Percentiles rank a stretch among this genome's conserved stretches.
These are phyloP conservation scores for Ceratobasidium sp. DNA, from an alignment of 1,284 basidiomycete genomes.

Conservation along the genomic window DNA sequence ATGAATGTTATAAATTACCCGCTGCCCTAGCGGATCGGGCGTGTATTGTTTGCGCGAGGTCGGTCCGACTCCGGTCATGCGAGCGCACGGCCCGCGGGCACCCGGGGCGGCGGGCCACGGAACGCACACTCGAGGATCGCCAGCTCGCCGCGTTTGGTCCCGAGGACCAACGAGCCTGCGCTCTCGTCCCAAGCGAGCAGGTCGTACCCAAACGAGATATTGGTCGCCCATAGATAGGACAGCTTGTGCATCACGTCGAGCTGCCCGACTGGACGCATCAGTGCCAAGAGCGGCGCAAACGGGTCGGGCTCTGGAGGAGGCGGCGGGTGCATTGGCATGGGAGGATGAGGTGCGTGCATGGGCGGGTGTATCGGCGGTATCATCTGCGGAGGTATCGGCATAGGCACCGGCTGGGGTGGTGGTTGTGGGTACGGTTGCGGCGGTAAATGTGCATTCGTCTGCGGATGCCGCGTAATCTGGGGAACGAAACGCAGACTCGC, in stretches of 20 bases:
- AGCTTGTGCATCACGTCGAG: slow-evolving; percentile 18
- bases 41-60: slow-evolving; percentile 6
- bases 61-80: slow-evolving; percentile 15
- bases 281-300: background rate
- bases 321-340: background rate
- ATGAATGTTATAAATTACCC: slow-evolving; percentile 9
- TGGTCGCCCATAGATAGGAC: slow-evolving; percentile 5
- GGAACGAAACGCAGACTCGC: background rate
- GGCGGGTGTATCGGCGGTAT: slow-evolving; percentile 4
- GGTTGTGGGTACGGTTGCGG: background rate
- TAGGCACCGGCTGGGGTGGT: background rate
- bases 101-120: background rate
- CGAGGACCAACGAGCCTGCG: slow-evolving; percentile 1
- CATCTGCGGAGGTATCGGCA: slow-evolving; percentile 4
- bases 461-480: background rate
- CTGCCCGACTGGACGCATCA: background rate
- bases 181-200: slow-evolving; percentile 40
- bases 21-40: slow-evolving; percentile 18
- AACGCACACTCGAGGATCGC: slow-evolving; percentile 33
- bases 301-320: slow-evolving; percentile 1
- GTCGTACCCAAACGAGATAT: background rate
- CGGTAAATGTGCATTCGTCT: slow-evolving; percentile 16
- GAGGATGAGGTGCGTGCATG: background rate
- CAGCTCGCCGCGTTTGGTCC: background rate
- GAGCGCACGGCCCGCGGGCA: background rate